Conservation (phyloP, 2,329 filamentous ascomycete species). For the Rhexocercosporidium sp. region DNA sequence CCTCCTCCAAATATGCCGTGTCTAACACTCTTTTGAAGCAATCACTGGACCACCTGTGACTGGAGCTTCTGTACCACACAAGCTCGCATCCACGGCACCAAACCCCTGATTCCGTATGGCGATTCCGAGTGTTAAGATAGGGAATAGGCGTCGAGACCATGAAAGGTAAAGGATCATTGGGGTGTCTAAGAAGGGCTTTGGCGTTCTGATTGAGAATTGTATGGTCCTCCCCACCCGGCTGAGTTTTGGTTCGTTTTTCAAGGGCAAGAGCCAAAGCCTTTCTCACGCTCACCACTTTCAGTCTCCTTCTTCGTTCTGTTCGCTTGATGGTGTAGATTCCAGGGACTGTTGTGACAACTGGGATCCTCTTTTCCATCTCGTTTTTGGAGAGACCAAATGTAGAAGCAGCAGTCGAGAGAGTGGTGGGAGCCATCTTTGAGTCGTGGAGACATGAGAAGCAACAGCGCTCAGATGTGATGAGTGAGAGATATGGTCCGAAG, state of each 20-base stretch:
- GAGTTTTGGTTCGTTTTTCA: not conserved
- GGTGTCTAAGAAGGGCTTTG: not conserved
- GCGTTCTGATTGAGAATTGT: not conserved
- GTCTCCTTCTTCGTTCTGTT: not conserved
- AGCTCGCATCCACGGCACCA: not conserved
- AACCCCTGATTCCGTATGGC: not conserved
- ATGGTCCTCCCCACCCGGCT: not conserved
- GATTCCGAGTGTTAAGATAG: not conserved
- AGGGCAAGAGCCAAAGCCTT: not conserved
- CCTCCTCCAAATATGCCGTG: slow-evolving; percentile 15
- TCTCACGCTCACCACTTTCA: not conserved
- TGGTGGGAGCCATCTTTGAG: not conserved
- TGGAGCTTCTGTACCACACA: not conserved
- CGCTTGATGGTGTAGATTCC: not conserved
- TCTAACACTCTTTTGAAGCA: slow-evolving; percentile 6
- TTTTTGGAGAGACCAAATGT: not conserved
- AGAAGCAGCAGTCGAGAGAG: not conserved
- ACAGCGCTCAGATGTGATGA: not conserved
- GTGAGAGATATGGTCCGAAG: not conserved
- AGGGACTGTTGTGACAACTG: not conserved
- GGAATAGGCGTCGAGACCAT: not conserved
- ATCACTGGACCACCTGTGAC: not conserved
- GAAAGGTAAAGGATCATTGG: not conserved
- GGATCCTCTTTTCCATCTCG: not conserved
- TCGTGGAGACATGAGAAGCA: not conserved